Base-by-base conservation (phyloP, 2,329 filamentous ascomycete species). In the Alternaria triticimaculans region DNA sequence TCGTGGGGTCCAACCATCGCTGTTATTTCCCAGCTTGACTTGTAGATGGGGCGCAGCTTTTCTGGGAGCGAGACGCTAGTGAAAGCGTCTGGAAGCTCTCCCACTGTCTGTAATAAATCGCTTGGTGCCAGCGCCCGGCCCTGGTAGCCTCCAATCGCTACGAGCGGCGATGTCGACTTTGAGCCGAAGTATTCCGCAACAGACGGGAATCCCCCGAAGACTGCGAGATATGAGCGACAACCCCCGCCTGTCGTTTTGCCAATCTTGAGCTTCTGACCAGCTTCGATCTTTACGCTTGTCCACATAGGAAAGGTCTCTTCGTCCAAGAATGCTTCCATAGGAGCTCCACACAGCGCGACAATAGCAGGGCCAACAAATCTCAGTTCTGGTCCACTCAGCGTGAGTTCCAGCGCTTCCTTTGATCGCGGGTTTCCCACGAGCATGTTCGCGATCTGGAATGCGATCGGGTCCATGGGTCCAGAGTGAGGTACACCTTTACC, bases 381-480 rank as follows among this genome's bases (percentile, higher is more conserved):
- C 20, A 90, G 73, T 30, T 88, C 87, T 0, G 88, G 88, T 0
- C 88, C 88, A 14, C 82, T 84, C 15, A 89, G 69, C 0, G 88
- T 90, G 25, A 89, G 87, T 67, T 91, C 88, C 0, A 91, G 75
- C 0, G 82, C 83, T 72, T 89, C 88, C 4, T 77, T 82, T 0
- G 81, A 82, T 1, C 80, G 72, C 0, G 81, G 67, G 57, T 90
- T 90, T 0, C 87, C 87, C 0, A 87, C 87, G 1, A 90, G 80
- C 20, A 85, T 78, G 65, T 90, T 91, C 3, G 86, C 88, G 26
- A 89, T 81, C 23, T 84, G 84, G 49, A 87, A 85, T 2, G 86
- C 83, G n/a, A 89, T 72, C 1, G 84, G 81, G 69, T 90, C 88
- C 87, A 90, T 89, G 0, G 88, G 87, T 0, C 88, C 88, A 5